These are phyloP conservation scores for Ustilago vetiveriae DNA, from an alignment of 1,284 basidiomycete genomes.

Conservation along the genomic window DNA sequence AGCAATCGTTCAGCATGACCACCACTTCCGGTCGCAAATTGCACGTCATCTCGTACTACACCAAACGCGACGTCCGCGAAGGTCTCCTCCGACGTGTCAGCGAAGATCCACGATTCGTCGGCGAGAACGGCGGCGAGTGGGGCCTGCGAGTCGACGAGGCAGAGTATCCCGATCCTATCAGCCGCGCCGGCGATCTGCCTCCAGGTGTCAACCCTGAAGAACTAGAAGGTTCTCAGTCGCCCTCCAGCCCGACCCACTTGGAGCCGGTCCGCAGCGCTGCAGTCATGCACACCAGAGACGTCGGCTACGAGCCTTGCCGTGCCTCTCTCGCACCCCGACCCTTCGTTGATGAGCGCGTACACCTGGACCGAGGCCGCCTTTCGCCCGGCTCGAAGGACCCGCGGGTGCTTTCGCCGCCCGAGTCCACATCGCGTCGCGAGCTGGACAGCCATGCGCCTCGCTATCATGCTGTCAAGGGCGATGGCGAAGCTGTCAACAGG, in stretches of 20 bases:
- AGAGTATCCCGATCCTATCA: conserved; percentile 56
- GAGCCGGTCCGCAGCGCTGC: conserved; percentile 9
- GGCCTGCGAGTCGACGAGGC: conserved; percentile 53
- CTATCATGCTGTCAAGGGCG: conserved; percentile 14
- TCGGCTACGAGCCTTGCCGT: conserved; percentile 12
- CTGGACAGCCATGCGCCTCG: conserved; percentile 8
- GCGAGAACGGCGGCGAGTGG: conserved; percentile 60
- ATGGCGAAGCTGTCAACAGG: conserved; percentile 9
- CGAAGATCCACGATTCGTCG: conserved; percentile 63
- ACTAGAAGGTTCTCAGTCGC: conserved; percentile 36
- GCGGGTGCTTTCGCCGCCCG: conserved; percentile 5
- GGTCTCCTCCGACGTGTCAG: conserved; percentile 59
- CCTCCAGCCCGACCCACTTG: conserved; percentile 12
- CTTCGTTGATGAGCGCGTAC: conserved; percentile 3
- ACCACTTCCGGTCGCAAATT: conserved; percentile 64
- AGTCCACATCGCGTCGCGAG: conserved; percentile 9
- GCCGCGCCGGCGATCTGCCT: conserved; percentile 43
- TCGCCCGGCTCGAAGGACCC: conserved; percentile 15
- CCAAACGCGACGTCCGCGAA: conserved; percentile 61
- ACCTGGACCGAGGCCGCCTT: conserved; percentile 13
- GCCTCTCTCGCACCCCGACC: conserved; percentile 4
- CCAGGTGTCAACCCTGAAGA: conserved; percentile 37
- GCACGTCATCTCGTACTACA: conserved; percentile 66
- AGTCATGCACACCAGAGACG: conserved; percentile 3
- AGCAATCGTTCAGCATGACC: conserved; percentile 67